Conservation (phyloP, 1,139 yeast species). For the Candida mesenterica region DNA sequence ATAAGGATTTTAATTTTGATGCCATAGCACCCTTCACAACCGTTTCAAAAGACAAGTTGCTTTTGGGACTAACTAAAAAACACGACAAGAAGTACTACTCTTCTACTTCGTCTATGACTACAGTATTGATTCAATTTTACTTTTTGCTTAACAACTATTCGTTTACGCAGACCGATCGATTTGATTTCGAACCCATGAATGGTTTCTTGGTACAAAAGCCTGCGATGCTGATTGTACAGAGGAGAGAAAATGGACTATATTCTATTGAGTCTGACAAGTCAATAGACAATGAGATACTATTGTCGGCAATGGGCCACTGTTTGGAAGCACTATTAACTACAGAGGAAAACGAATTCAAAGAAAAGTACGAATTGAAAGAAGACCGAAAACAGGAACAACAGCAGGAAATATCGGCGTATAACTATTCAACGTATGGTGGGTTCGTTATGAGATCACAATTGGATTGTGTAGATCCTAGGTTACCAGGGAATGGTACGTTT, state of each 20-base stretch:
- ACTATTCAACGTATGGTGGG: constrained; percentile 66
- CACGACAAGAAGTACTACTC: constrained; percentile 54
- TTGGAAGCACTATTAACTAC: constrained; percentile 73
- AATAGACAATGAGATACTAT: constrained; percentile 63
- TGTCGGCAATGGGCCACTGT: constrained; percentile 78
- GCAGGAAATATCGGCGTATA: constrained; percentile 42
- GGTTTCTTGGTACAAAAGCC: constrained; percentile 33
- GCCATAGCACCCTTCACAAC: constrained; percentile 58
- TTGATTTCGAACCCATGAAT: constrained; percentile 37
- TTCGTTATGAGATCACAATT: constrained; percentile 87
- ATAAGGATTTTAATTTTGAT: constrained; percentile 66
- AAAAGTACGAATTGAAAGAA: constrained; percentile 9
- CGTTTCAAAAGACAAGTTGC: constrained; percentile 60
- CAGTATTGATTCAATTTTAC: constrained; percentile 72
- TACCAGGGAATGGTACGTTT: constrained; percentile 91
- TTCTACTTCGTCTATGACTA: constrained; percentile 88
- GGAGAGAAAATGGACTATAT: constrained; percentile 33
- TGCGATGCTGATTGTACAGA: constrained; percentile 40
- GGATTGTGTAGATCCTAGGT: constrained; percentile 72
- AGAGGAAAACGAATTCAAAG: constrained; percentile 46
- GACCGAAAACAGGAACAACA: constrained; percentile 7
- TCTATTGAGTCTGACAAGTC: constrained; percentile 75
- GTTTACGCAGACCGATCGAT: constrained; percentile 21
- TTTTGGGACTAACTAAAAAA: constrained; percentile 49
- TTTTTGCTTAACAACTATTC: constrained; percentile 58